These are phyloP conservation scores for Scopulariopsis brevicaulis DNA, from an alignment of 2,329 filamentous ascomycete species.

Conservation along the genomic window DNA sequence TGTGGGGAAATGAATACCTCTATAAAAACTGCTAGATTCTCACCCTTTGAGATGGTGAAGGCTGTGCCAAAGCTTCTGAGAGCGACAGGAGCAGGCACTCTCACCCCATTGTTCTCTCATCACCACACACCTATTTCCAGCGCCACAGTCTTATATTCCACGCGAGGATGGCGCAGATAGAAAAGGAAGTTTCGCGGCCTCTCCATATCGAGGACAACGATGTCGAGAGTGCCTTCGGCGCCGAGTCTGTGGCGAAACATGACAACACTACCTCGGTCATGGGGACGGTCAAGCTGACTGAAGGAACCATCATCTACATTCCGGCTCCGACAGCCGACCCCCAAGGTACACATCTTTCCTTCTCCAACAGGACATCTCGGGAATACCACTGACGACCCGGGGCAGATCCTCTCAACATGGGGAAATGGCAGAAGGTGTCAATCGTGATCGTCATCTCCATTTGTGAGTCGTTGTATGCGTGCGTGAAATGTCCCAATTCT, in stretches of 20 bases:
- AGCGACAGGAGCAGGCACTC: not conserved
- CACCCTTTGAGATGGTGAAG: not conserved
- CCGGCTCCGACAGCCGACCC: slow-evolving; percentile 21
- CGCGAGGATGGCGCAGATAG: not conserved
- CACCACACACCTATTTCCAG: not conserved
- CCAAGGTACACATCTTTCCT: slow-evolving; percentile 7
- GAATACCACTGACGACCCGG: not conserved
- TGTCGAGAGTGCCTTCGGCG: not conserved
- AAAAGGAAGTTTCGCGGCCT: not conserved
- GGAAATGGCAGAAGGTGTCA: not conserved
- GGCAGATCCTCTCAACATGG: not conserved
- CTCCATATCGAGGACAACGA: not conserved
- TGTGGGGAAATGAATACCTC: no score
- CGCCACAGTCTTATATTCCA: not conserved
- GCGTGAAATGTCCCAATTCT: not conserved
- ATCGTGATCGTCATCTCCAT: not conserved
- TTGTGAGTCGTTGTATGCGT: not conserved
- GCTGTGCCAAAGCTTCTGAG: not conserved
- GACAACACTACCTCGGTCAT: slow-evolving; percentile 2
- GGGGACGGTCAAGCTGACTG: slow-evolving; percentile 15
- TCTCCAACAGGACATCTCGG: not conserved
- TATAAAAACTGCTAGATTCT: no score
- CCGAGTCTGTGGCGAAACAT: not conserved
- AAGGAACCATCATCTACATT: slow-evolving; percentile 19
- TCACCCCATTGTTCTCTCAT: not conserved